These are phyloP conservation scores for Francoa sonchifolia DNA, from an alignment of 441 rosid genomes.

Conservation along the genomic window DNA sequence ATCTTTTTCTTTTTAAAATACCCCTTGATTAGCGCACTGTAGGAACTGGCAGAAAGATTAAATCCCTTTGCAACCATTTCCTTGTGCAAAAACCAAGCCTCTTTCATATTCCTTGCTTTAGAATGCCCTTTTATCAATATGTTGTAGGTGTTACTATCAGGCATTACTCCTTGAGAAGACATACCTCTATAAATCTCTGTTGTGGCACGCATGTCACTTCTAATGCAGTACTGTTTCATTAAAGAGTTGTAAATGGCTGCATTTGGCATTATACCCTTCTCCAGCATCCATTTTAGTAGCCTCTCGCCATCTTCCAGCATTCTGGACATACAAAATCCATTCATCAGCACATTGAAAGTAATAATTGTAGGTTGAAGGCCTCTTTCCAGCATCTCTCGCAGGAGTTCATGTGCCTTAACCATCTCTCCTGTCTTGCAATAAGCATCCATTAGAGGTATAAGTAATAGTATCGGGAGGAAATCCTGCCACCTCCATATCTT, in stretches of 20 bases:
- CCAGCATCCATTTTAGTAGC: conserved; percentile 74
- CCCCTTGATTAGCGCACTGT: conserved; percentile 59
- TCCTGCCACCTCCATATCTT: conserved; percentile 57
- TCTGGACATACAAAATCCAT: conserved; percentile 69
- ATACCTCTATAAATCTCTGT: conserved; percentile 39
- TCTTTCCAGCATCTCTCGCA: conserved; percentile 52
- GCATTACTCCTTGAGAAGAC: conserved; percentile 50
- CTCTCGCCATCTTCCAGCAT: conserved; percentile 68
- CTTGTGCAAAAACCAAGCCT: conserved; percentile 68
- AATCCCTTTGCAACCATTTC: conserved; percentile 65
- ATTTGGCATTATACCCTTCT: conserved; percentile 59
- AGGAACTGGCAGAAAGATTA: conserved; percentile 39
- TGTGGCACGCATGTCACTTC: conserved; percentile 39
- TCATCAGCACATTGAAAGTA: conserved; percentile 84
- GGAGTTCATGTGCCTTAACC: conserved; percentile 49
- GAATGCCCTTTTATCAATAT: conserved; percentile 74
- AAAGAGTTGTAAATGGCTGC: conserved; percentile 69
- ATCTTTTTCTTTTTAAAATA: conserved; percentile 57
- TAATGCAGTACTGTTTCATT: conserved; percentile 56
- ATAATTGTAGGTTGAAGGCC: conserved; percentile 66
- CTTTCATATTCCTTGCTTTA: conserved; percentile 90
- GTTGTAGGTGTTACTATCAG: conserved; percentile 68
- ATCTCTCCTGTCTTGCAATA: conserved; percentile 64
- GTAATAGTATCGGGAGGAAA: conserved; percentile 53
- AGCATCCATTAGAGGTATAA: conserved; percentile 76